Evolutionary conservation across 2,329 filamentous ascomycete species (phyloP).

Genomic region (Drechslerella dactyloides): DNA sequence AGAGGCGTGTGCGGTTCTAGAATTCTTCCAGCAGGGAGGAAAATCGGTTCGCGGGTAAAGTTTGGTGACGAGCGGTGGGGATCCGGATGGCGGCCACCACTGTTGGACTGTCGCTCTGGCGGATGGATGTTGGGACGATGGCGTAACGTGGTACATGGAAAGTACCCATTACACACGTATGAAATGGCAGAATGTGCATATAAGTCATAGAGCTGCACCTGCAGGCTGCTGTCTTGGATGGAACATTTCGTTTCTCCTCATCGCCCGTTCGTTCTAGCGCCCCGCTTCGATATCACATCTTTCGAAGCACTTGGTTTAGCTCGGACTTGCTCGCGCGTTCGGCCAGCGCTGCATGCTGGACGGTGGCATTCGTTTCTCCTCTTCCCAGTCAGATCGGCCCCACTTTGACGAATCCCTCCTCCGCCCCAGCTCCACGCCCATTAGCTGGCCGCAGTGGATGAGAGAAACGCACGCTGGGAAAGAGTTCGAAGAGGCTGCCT

Average conservation of each 20-base stretch:
- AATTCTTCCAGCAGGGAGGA: slow-evolving; percentile 1
- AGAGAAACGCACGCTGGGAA: neutral
- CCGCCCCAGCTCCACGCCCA: too few species aligned
- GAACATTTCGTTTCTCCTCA: too few species aligned
- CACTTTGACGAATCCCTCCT: neutral
- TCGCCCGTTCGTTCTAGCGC: too few species aligned
- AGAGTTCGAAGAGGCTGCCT: slow-evolving; percentile 14
- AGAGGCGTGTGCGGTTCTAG: slow-evolving; percentile 1
- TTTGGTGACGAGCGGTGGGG: neutral
- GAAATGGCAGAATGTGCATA: neutral
- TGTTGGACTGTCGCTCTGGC: neutral
- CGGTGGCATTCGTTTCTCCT: neutral
- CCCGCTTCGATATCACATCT: too few species aligned
- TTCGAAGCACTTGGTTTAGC: neutral
- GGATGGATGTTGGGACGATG: neutral
- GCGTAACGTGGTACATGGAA: neutral
- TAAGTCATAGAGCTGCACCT: neutral
- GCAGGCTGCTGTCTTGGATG: too few species aligned
- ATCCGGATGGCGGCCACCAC: neutral
- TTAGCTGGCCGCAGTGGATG: neutral
- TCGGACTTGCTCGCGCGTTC: neutral
- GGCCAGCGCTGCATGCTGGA: neutral
- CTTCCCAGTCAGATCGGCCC: neutral
- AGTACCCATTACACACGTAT: too few species aligned
- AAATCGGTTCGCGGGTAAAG: neutral